These are phyloP conservation scores for Barbarea vulgaris DNA, from an alignment of 345 rosid species.

Conservation along the genomic window DNA sequence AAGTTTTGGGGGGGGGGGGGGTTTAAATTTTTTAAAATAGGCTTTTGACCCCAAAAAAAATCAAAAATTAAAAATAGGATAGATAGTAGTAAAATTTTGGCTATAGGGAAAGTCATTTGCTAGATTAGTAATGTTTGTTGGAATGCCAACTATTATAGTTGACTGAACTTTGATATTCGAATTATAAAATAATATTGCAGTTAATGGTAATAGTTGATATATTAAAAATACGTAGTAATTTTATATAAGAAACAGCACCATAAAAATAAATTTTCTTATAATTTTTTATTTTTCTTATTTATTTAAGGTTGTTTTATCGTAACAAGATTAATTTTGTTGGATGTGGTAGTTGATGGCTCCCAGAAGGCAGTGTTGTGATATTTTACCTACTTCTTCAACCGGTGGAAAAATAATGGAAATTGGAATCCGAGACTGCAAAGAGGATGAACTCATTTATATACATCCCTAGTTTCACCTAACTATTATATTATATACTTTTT, in stretches of 20 bases:
- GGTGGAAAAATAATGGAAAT: slow-evolving; percentile 57
- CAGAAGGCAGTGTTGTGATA: slow-evolving; percentile 86
- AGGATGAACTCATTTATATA: slow-evolving; percentile 66
- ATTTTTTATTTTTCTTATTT: neutral
- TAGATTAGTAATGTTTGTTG: neutral
- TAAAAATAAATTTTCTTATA: neutral
- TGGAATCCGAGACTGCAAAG: slow-evolving; percentile 64
- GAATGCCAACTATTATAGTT: neutral
- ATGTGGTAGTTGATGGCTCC: slow-evolving; percentile 67
- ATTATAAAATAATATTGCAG: neutral
- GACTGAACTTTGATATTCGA: neutral
- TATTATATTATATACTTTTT: neutral
- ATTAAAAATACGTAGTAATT: neutral
- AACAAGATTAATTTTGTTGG: neutral
- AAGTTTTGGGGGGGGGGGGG: too few relatives aligned
- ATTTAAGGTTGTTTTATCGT: neutral
- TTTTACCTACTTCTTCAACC: slow-evolving; percentile 64
- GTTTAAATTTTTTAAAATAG: too few relatives aligned
- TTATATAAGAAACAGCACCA: neutral
- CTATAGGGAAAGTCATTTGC: neutral
- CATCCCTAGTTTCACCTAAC: slow-evolving; percentile 37
- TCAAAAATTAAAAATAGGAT: too few relatives aligned
- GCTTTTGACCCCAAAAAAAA: too few relatives aligned
- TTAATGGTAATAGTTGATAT: neutral
- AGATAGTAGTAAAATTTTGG: neutral